Evolutionary conservation across 1,284 basidiomycete genomes (phyloP), one percentile per base, ranked within the genome.

Genomic region (Ustilago trichophora): DNA sequence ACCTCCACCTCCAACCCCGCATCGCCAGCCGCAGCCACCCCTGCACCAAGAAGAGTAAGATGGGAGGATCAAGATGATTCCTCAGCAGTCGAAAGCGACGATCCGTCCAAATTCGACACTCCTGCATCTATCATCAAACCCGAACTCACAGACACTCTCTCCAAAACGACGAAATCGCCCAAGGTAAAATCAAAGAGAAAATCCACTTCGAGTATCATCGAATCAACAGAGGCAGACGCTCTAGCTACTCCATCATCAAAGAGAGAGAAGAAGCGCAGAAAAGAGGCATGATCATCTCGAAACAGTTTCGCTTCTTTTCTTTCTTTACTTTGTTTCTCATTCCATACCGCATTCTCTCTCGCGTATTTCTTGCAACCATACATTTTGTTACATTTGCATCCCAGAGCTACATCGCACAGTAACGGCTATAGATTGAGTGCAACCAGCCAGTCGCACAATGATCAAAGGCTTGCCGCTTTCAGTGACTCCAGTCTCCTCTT

Each of bases 61-160:
- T 68, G 65, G 65, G 26, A 68, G 16, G 65, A 68, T 40, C 41
- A 68, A 29, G 54, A 60, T 32, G 45, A 62, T 12, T n/a, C 45
- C 21, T 35, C 42, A 11, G 8, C 42, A 4, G 13, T 31, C 5
- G 47, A 59, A 0, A 25, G 26, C 35, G 63, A 67, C 19, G 56
- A 47, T 26, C 16, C 34, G 2, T 18, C 35, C 11, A 34, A 38
- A 8, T 54, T 29, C 47, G 42, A 19, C 6, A 55, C 59, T 2
- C 59, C 51, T 6, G 32, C 31, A 5, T 16, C 35, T 2, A 24
- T 47, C 15, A 13, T 29, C 8, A 29, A 29, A 29, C 27, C 27
- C 27, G 27, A 29, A 29, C n/a, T n/a, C n/a, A n/a, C n/a, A n/a
- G n/a, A n/a, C n/a, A n/a, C n/a, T n/a, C n/a, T n/a, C n/a, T n/a